Evolutionary conservation across 2,329 filamentous ascomycete species (phyloP), one percentile per base, ranked within the genome.

Genomic region (Fusarium continuum): DNA sequence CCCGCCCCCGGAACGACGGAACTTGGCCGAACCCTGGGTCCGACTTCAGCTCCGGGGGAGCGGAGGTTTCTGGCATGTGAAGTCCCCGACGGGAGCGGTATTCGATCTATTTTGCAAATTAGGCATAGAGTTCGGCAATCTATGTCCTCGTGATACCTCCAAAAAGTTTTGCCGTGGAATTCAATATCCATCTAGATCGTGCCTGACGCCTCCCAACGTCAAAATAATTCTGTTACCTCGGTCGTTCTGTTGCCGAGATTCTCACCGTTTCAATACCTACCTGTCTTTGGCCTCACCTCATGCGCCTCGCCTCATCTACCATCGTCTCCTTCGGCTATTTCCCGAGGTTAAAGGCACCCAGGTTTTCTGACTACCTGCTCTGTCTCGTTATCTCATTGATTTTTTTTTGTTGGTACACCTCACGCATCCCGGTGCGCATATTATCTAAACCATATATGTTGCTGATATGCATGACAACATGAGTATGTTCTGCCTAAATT

Each of bases 1-100:
- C 46, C 48, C 45, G 50, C 35, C 47, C 51, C 68, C 66, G 64
- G 60, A 38, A 53, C 36, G 49, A 50, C 69, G 69, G 69, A 71
- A 64, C 61, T 71, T 69, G 68, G 58, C 70, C 69, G 65, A 69
- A 64, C 64, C 48, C 49, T 43, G 16, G 54, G 46, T 28, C 54
- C 58, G 49, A 48, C 55, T 52, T 48, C 52, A 45, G 29, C 40
- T 46, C 71, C 70, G 72, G 71, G 39, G 70, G 64, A 73, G 64
- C 71, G 72, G 72, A 74, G 67, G 45, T 65, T 51, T 41, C 44
- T 72, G 66, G 66, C 72, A 74, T 74, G 72, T 74, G 72, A 74
- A 64, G 50, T 48, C 31, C 28, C 28, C 9, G 19, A 11, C 46
- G 14, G 41, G 22, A 20, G 26, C 34, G 22, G 48, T 40, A 22